phyloP scores from a whole-genome alignment of 108 stramenopile species.

The Stephanodiscus minutulus region DNA sequence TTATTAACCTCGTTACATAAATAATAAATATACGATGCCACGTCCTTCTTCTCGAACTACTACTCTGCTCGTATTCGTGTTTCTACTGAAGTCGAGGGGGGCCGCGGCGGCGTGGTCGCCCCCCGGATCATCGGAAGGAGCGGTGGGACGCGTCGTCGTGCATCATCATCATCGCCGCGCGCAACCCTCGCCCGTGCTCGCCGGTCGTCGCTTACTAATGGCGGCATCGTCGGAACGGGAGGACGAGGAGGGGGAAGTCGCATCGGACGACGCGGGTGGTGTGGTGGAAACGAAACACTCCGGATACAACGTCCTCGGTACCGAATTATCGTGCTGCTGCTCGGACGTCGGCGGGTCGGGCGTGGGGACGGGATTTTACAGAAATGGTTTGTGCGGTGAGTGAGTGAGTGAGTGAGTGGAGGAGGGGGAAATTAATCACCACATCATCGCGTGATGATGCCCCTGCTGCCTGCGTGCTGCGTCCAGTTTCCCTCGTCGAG shows the following conservation, averaged over 20 bases:
- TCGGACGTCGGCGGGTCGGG: constrained; percentile 64
- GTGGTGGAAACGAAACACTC: constrained; percentile 19
- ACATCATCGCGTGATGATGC: no score
- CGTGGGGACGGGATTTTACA: constrained; percentile 84
- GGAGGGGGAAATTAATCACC: background rate
- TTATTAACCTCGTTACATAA: no score
- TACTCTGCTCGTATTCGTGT: background rate
- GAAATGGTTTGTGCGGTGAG: constrained; percentile 75
- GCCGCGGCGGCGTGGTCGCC: background rate
- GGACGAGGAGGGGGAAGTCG: constrained; percentile 2
- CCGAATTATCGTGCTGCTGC: constrained; percentile 66
- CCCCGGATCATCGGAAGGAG: background rate
- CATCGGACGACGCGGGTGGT: constrained; percentile 3
- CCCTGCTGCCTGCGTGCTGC: background rate
- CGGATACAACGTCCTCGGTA: constrained; percentile 73
- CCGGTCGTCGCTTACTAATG: constrained; percentile 9
- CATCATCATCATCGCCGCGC: background rate
- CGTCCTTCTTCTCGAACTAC: background rate
- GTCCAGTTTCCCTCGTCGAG: background rate
- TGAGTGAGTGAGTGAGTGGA: no score
- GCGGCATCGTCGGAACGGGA: constrained; percentile 11
- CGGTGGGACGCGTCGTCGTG: background rate
- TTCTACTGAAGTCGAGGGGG: background rate
- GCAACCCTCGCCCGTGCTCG: no score
- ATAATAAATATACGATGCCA: background rate